A percentile compares a stretch with the other conserved stretches of the same genome.
Conservation (phyloP, 768 basidiomycete species). For the Xerocomus potaroensis region DNA sequence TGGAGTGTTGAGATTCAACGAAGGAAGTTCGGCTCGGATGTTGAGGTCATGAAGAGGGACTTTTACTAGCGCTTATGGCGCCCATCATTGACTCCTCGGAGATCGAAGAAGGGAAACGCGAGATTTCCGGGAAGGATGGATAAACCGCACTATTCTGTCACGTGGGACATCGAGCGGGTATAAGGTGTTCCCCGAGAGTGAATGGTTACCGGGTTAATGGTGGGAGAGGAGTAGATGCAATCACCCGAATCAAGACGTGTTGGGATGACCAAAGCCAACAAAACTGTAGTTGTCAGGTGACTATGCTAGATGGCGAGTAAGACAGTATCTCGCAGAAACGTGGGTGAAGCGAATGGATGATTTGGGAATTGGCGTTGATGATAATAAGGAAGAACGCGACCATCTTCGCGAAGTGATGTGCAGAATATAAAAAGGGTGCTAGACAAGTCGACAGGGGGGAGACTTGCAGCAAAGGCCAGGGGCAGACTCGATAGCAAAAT, state of each 20-base stretch:
- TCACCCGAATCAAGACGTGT: constrained; percentile 7
- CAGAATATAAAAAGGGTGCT: constrained; percentile 21
- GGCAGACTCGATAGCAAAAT: constrained; percentile 16
- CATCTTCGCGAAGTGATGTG: constrained; percentile 25
- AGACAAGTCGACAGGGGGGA: constrained; percentile 11
- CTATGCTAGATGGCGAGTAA: not conserved
- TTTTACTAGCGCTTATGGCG: constrained; percentile 6
- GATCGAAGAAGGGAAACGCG: constrained; percentile 12
- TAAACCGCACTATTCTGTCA: constrained; percentile 15
- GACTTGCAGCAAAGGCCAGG: constrained; percentile 8
- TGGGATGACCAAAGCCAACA: constrained; percentile 1
- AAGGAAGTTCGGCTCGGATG: constrained; percentile 4
- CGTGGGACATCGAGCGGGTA: constrained; percentile 21
- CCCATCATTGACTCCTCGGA: constrained; percentile 24
- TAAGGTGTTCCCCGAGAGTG: constrained; percentile 14
- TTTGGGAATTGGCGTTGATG: constrained; percentile 7
- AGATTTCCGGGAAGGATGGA: constrained; percentile 11
- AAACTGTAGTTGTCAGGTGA: not conserved
- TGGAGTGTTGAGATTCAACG: constrained; percentile 4
- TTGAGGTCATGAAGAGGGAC: constrained; percentile 10
- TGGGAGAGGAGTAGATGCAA: constrained; percentile 2
- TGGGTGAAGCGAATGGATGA: constrained; percentile 1
- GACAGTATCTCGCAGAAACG: not conserved
- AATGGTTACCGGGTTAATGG: constrained; percentile 15
- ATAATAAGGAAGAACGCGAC: constrained; percentile 6